phyloP scores from a whole-genome alignment of 345 rosid species.

The Acer campestre region DNA sequence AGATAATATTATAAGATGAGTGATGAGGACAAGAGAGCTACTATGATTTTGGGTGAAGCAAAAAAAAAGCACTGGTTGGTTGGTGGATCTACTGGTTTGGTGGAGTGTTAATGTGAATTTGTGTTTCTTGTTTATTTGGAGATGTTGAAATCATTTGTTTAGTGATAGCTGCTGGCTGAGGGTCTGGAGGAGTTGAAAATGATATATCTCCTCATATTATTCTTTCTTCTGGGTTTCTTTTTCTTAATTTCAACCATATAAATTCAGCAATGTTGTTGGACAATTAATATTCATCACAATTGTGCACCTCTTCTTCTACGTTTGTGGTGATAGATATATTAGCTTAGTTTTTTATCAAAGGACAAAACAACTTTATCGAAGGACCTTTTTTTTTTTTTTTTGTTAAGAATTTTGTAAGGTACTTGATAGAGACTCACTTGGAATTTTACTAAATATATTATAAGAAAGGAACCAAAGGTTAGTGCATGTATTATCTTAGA shows the following conservation, averaged over 20 bases:
- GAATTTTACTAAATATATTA: too few species aligned
- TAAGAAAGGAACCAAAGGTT: too few species aligned
- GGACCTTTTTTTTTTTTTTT: too few species aligned
- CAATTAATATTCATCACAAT: not conserved
- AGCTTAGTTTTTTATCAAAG: too few species aligned
- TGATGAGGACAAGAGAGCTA: slow-evolving; percentile 57
- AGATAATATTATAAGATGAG: slow-evolving; percentile 21
- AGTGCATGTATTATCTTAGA: too few species aligned
- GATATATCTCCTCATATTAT: slow-evolving; percentile 7
- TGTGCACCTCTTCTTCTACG: too few species aligned
- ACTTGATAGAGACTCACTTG: too few species aligned
- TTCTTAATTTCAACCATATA: not conserved
- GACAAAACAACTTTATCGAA: too few species aligned
- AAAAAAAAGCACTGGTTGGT: slow-evolving; percentile 10
- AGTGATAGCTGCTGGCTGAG: not conserved
- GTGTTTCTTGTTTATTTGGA: slow-evolving; percentile 14
- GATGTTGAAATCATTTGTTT: not conserved
- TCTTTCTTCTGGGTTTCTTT: not conserved
- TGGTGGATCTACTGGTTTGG: slow-evolving; percentile 52
- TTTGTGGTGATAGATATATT: too few species aligned
- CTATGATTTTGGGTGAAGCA: slow-evolving; percentile 52
- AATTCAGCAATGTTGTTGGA: not conserved
- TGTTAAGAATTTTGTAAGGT: too few species aligned
- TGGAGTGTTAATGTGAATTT: slow-evolving; percentile 18
- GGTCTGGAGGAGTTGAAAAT: slow-evolving; percentile 15